A percentile compares a stretch with the other conserved stretches of the same genome.
phyloP scores from a whole-genome alignment of 2,329 filamentous ascomycete species.

The Epicoccum sorghinum region DNA sequence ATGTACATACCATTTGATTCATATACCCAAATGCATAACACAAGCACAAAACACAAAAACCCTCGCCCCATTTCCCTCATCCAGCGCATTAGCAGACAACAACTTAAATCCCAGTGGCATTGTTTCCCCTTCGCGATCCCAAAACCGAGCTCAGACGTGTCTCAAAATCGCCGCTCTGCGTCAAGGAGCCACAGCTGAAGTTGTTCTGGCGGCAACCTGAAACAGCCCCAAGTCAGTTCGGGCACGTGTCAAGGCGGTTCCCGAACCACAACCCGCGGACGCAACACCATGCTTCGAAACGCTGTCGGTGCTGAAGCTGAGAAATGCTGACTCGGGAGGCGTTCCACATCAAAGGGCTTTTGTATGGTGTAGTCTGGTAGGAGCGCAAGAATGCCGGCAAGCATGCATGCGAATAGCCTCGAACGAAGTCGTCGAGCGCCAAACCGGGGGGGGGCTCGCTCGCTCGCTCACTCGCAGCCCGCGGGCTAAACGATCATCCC shows the following conservation, averaged over 20 bases:
- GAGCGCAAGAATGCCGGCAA: no score
- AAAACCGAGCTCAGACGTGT: constrained; percentile 4
- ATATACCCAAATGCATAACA: constrained; percentile 2
- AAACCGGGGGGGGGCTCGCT: no score
- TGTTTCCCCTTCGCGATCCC: constrained; percentile 1
- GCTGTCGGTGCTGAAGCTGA: constrained; percentile 5
- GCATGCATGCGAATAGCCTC: constrained; percentile 11
- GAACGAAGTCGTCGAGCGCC: no score
- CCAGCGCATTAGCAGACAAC: no score
- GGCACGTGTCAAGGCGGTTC: no score
- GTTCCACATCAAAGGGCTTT: constrained; percentile 3
- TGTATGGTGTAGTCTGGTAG: no score
- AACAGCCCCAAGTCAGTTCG: not conserved
- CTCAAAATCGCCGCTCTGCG: constrained; percentile 2
- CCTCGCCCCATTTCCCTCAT: no score
- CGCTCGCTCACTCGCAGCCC: not conserved
- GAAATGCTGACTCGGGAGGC: constrained; percentile 8
- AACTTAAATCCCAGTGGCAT: not conserved
- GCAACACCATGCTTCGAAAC: constrained; percentile 8
- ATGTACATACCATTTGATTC: not conserved
- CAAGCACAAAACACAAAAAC: not conserved
- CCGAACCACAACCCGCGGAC: no score
- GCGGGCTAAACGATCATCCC: not conserved
- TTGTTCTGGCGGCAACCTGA: constrained; percentile 11
- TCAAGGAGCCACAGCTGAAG: constrained; percentile 11